phyloP scores from a whole-genome alignment of 257 asterid species.

The Fraxinus quadrangulata region DNA sequence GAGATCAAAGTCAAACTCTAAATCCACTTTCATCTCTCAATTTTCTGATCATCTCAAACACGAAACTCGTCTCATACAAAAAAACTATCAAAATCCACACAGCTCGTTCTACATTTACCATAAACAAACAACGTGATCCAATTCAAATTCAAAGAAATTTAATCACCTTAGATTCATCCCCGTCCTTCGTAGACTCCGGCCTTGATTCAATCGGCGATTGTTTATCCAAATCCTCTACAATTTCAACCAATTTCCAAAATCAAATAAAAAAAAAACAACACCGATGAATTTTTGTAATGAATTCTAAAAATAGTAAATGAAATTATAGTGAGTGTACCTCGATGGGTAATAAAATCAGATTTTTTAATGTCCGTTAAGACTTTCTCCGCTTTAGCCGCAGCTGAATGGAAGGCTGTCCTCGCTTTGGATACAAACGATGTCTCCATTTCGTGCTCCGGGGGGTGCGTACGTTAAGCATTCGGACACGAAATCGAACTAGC shows the following conservation, averaged over 20 bases:
- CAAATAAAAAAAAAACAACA: conserved; percentile 10
- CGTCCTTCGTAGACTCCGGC: conserved; percentile 45
- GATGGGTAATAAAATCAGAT: conserved; percentile 63
- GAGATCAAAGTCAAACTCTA: conserved; percentile 20
- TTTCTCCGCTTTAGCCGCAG: conserved; percentile 99
- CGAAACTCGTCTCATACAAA: background rate
- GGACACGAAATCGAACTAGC: background rate
- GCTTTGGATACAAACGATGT: conserved; percentile 88
- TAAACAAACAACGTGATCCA: conserved; percentile 9
- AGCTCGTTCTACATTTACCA: conserved; percentile 31
- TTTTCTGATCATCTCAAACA: conserved; percentile 22
- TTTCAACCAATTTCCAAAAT: conserved; percentile 24
- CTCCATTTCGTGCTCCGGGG: conserved; percentile 62
- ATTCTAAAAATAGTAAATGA: conserved; percentile 49
- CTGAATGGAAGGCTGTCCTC: conserved; percentile 90
- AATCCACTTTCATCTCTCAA: conserved; percentile 28
- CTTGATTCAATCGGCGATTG: conserved; percentile 52
- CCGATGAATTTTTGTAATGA: conserved; percentile 15
- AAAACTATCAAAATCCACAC: background rate
- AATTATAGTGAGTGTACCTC: conserved; percentile 40
- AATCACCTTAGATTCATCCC: conserved; percentile 59
- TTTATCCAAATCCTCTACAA: conserved; percentile 55
- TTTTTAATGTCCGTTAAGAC: conserved; percentile 88
- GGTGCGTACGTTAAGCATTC: conserved; percentile 29
- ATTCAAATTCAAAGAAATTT: conserved; percentile 15